Conservation (phyloP, 495 filamentous ascomycete genomes). For the Podospora conica region DNA sequence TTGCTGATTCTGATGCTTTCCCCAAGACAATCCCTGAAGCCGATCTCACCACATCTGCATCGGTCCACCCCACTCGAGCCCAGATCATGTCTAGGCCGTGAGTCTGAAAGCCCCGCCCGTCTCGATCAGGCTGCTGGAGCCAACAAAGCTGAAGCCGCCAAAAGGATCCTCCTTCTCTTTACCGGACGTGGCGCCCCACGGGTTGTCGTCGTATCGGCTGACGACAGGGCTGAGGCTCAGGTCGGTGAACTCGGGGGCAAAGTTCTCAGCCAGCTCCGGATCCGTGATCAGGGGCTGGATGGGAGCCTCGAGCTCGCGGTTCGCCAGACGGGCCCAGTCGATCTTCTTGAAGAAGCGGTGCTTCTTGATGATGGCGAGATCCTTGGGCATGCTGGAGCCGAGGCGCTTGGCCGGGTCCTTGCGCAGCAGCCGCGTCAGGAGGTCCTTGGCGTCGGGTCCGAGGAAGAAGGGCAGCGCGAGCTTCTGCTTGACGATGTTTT, state of each 20-base stretch:
- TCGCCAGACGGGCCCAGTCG: constrained; percentile 78
- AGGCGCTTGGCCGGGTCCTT: constrained; percentile 88
- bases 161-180: constrained; percentile 63
- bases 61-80: too few relatives aligned
- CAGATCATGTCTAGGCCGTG: constrained; percentile 3
- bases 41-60: not conserved
- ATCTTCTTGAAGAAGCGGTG: constrained; percentile 97
- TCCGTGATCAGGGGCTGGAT: constrained; percentile 91
- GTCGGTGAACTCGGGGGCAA: constrained; percentile 79
- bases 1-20: not conserved
- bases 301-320: constrained; percentile 72
- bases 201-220: constrained; percentile 33
- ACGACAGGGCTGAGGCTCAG: constrained; percentile 70
- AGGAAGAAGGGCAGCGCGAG: constrained; percentile 82
- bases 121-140: constrained; percentile 77
- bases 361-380: constrained; percentile 77
- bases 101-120: constrained; percentile 33
- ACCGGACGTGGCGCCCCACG: constrained; percentile 30
- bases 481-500: constrained; percentile 90
- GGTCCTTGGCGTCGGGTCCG: constrained; percentile 82
- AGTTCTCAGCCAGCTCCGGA: constrained; percentile 93
- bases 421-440: constrained; percentile 78
- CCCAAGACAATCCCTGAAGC: not conserved
- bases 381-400: constrained; percentile 81
- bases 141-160: constrained; percentile 94